A percentile compares a stretch with the other conserved stretches of the same genome.
These are phyloP conservation scores for Casuarina glauca DNA, from an alignment of 306 rosid genomes.

Conservation along the genomic window DNA sequence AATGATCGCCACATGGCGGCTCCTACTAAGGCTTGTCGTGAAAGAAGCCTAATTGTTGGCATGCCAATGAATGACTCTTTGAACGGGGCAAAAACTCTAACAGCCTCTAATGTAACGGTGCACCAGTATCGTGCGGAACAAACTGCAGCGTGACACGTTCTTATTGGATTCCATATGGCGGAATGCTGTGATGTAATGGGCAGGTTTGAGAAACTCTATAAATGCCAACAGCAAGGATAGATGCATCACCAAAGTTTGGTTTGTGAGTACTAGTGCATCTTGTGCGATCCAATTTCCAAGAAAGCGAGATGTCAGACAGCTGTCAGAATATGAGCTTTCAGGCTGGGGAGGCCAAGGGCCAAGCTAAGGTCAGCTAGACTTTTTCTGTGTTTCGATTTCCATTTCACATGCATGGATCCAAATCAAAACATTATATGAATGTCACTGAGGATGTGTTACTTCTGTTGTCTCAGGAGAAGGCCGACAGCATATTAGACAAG, in stretches of 20 bases:
- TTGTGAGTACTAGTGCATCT: conserved; percentile 16
- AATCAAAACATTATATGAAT: not conserved
- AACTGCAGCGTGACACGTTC: not conserved
- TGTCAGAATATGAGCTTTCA: conserved; percentile 42
- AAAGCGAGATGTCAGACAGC: conserved; percentile 35
- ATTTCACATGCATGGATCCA: not conserved
- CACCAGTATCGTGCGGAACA: not conserved
- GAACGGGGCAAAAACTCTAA: too few relatives aligned
- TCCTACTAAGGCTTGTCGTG: too few relatives aligned
- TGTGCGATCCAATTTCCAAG: conserved; percentile 19
- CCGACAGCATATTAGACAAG: conserved; percentile 45
- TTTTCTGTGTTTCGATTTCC: not conserved
- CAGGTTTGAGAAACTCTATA: conserved; percentile 21
- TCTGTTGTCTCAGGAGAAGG: conserved; percentile 49
- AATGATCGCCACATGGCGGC: too few relatives aligned
- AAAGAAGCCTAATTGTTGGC: too few relatives aligned
- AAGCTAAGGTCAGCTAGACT: conserved; percentile 38
- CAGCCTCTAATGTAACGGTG: too few relatives aligned
- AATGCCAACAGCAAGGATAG: not conserved
- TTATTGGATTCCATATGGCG: not conserved
- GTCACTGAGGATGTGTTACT: not conserved
- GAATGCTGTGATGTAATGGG: conserved; percentile 11
- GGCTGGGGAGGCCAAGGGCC: conserved; percentile 70
- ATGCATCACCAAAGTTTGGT: conserved; percentile 15
- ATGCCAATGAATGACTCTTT: too few relatives aligned